Evolutionary conservation across 192 early-diverging fungal species (phyloP), one percentile per base, ranked within the genome.

Genomic region (Coemansia sp.): DNA sequence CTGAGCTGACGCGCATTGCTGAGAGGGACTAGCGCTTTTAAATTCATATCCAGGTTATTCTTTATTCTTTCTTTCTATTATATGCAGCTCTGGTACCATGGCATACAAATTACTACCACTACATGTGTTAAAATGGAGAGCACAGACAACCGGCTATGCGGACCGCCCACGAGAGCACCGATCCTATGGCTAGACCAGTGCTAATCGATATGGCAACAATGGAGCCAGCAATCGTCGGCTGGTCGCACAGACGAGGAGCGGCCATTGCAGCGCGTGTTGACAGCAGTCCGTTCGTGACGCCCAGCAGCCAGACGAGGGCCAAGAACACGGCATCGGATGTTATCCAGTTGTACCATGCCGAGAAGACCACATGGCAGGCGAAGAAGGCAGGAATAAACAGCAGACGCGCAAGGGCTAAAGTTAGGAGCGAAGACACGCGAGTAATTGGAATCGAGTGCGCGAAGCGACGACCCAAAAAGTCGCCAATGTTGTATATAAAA

Each of bases 381-480:
- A 94, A 83, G 63, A 94, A 91, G 5, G 88, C 73, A 3, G 91
- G 90, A 9, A 94, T 79, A 34, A 91, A 87, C 5, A 84, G 45
- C 2, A 87, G 61, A 6, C 90, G 86, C 4, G 70, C 53, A 3
- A 88, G 63, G 0, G 88, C 85, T 2, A 84, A 62, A 0, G 71
- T 18, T 22, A 85, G 49, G 7, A 86, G 80, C 27, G 83, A 68
- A 20, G 71, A 60, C 1, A 65, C 70, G 11, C 69, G 59, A 15
- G 60, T 58, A n/a, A 71, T 60, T 4, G 47, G 68, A 60, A 74
- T 64, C 55, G 66, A 71, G 43, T 44, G 87, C 40, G 53, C 89
- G 38, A 52, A 78, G 55, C 59, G 73, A 24, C 87, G 81, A 35
- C 92, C 92, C 6, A 87, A 20, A 86, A 88, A 91, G 64, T 94